These are phyloP conservation scores for Hevea brasiliensis DNA, from an alignment of 345 rosid species.

Conservation along the genomic window DNA sequence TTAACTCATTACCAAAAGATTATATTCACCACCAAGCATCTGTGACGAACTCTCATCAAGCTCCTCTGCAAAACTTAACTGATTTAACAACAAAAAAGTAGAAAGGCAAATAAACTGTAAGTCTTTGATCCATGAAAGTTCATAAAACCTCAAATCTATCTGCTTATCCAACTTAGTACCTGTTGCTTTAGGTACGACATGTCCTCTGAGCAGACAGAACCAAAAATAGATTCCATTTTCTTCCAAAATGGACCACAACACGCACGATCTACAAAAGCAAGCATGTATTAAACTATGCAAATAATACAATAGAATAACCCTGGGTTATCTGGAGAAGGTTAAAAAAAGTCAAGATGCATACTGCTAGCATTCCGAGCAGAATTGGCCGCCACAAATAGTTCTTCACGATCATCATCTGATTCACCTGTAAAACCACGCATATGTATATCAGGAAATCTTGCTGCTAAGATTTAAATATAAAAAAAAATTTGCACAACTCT, in stretches of 20 bases:
- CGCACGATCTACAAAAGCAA: constrained; percentile 55
- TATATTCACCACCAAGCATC: constrained; percentile 49
- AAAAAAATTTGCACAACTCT: background rate
- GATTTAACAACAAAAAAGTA: constrained; percentile 30
- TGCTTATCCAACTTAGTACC: constrained; percentile 40
- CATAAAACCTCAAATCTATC: constrained; percentile 15
- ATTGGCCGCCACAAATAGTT: constrained; percentile 76
- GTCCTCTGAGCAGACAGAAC: constrained; percentile 61
- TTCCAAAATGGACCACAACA: constrained; percentile 82
- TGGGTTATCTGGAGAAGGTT: background rate
- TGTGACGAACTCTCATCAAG: constrained; percentile 63
- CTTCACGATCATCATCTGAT: constrained; percentile 82
- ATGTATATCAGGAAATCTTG: constrained; percentile 8
- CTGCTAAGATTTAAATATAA: background rate
- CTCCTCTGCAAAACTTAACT: constrained; percentile 73
- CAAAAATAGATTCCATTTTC: constrained; percentile 76
- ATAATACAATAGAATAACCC: background rate
- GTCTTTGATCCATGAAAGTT: constrained; percentile 1
- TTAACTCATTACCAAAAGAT: constrained; percentile 47
- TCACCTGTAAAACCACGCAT: constrained; percentile 57
- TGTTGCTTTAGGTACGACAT: constrained; percentile 70
- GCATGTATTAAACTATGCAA: constrained; percentile 17
- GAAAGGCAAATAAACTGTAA: constrained; percentile 18
- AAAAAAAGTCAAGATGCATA: constrained; percentile 40
- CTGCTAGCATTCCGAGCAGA: constrained; percentile 71